phyloP scores from a whole-genome alignment of 2,329 filamentous ascomycete species.

The Phyllosticta citrichinensis region DNA sequence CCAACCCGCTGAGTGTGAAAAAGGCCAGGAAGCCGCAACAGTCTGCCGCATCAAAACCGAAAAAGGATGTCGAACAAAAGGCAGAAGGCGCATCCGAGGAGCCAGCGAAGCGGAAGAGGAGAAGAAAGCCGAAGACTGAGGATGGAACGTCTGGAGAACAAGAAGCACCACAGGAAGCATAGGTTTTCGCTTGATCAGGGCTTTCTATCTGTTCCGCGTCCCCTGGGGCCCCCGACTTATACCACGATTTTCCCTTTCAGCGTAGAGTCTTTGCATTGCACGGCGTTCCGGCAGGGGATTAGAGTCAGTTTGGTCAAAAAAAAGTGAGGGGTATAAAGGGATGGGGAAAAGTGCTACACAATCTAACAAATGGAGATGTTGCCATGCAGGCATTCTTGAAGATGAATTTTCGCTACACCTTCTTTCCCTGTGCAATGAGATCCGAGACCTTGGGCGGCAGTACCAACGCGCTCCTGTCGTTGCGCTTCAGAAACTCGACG shows the following conservation, averaged over 20 bases:
- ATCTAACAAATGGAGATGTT: not conserved
- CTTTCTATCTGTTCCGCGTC: conserved; percentile 5
- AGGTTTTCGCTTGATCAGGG: not conserved
- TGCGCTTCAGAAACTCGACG: conserved; percentile 84
- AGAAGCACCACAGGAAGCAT: not conserved
- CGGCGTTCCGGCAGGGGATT: conserved; percentile 5
- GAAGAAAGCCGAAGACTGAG: conserved; percentile 28
- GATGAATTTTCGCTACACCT: conserved; percentile 28
- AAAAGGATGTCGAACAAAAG: conserved; percentile 11
- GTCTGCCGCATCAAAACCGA: conserved; percentile 4
- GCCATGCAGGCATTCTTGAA: not conserved
- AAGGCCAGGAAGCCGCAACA: conserved; percentile 33
- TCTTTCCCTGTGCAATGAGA: conserved; percentile 39
- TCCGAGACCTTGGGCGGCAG: conserved; percentile 77
- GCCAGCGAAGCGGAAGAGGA: conserved; percentile 26
- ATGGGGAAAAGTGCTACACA: not conserved
- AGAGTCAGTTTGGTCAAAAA: not conserved
- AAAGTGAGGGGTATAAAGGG: not conserved
- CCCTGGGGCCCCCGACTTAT: not conserved
- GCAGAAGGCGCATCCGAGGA: conserved; percentile 16
- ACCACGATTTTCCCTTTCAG: conserved; percentile 4
- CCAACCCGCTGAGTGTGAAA: conserved; percentile 62
- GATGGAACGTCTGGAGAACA: conserved; percentile 14
- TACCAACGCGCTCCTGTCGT: conserved; percentile 75
- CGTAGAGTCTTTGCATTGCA: conserved; percentile 1